phyloP scores from a whole-genome alignment of 306 rosid genomes.

The Corylus avellana region DNA sequence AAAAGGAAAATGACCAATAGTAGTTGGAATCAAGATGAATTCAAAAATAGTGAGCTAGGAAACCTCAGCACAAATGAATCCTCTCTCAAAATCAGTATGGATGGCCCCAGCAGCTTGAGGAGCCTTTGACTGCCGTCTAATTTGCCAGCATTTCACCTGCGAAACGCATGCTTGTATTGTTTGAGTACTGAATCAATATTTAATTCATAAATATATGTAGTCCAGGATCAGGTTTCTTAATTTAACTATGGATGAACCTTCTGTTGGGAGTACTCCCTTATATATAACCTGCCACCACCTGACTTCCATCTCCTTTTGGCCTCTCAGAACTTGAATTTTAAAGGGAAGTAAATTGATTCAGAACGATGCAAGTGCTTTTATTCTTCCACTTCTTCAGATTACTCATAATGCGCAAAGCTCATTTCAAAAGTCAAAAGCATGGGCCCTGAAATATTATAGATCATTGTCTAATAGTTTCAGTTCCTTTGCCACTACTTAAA shows the following conservation, averaged over 20 bases:
- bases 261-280: neutral
- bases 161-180: neutral
- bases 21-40: constrained; percentile 2
- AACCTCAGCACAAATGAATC: constrained; percentile 99
- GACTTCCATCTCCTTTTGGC: neutral
- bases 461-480: neutral
- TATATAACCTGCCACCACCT: neutral
- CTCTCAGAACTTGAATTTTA: neutral
- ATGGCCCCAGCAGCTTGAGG: constrained; percentile 99
- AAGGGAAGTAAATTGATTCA: neutral
- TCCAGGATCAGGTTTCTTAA: neutral
- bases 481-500: neutral
- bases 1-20: constrained; percentile 2
- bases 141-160: constrained; percentile 99
- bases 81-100: constrained; percentile 94
- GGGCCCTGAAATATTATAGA: neutral
- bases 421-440: neutral
- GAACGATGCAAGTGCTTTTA: neutral
- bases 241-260: neutral
- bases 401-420: neutral
- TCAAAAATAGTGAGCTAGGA: constrained; percentile 24
- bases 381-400: neutral
- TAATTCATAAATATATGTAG: neutral
- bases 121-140: constrained; percentile 92
- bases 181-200: too few species aligned